phyloP scores from a whole-genome alignment of 2,329 filamentous ascomycete genomes.

The Pseudogymnoascus sp. region DNA sequence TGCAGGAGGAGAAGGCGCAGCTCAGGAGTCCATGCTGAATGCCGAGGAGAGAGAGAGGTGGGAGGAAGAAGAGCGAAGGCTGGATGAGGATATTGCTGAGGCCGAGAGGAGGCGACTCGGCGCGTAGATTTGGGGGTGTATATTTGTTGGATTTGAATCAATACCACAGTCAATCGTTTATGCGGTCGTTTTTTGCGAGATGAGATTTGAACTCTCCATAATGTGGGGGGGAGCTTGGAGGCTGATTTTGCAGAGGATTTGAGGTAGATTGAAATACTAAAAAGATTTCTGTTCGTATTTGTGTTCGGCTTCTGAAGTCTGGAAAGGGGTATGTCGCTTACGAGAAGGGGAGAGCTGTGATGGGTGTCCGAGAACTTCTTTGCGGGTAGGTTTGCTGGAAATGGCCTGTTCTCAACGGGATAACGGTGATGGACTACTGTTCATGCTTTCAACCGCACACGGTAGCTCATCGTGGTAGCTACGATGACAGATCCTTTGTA shows the following conservation, averaged over 20 bases:
- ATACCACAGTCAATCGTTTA: not conserved
- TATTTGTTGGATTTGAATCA: not conserved
- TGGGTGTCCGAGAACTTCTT: not conserved
- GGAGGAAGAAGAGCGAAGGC: not conserved
- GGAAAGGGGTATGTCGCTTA: not conserved
- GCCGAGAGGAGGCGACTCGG: slow-evolving; percentile 1
- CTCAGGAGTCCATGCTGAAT: not conserved
- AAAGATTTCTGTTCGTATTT: not conserved
- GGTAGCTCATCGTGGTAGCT: not conserved
- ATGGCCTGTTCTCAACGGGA: not conserved
- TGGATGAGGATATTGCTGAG: slow-evolving; percentile 7
- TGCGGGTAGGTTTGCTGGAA: not conserved
- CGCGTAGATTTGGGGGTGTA: not conserved
- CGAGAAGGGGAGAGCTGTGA: not conserved
- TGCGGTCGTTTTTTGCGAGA: not conserved
- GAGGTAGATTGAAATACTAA: not conserved
- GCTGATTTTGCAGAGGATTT: not conserved
- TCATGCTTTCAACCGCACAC: not conserved
- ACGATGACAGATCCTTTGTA: not conserved
- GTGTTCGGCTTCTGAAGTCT: not conserved
- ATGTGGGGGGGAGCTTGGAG: not conserved
- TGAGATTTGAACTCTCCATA: not conserved
- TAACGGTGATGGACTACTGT: not conserved
- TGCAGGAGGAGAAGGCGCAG: not conserved
- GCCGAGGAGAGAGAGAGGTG: not conserved